Evolutionary conservation across 257 asterid genomes (phyloP), one percentile per base, ranked within the genome.

Genomic region (Perilla frutescens): DNA sequence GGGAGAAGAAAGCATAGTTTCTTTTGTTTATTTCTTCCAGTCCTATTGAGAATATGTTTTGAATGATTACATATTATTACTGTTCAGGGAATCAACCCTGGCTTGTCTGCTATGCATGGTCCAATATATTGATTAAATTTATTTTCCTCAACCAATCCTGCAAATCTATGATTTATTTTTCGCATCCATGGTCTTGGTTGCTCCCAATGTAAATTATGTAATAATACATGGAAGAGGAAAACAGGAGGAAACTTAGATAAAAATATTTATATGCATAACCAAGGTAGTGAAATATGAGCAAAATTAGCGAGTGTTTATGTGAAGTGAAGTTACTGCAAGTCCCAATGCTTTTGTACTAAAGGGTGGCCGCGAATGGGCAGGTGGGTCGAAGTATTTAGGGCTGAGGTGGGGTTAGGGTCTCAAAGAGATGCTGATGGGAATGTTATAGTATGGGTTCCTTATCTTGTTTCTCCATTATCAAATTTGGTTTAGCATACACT

Each of bases 151-250:
- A 8, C 31, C 59, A 3, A 20, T 9, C 49, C 63, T 6, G 48
- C 72, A 53, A 26, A 13, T 73, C 43, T 34, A 9, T 70, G 65
- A 31, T 50, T 20, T 39, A 29, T 50, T 20, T 39, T 64, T 71
- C 43, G 66, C 59, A 44, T 34, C 58, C 51, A 65, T 66, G 57
- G 43, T 64, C 71, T 40, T 45, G 49, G 29, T 50, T 34, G 14
- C 66, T 32, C 43, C 20, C 49, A 41, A 54, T 73, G 47, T 20
- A 20, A 20, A 20, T 20, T 20, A 20, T 20, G 26, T 40, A 9
- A 40, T 9, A 49, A 53, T 10, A 7, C 41, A 12, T 3, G 37
- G 47, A 20, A 14, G 37, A 44, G 13, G n/a, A 31, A 54, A 45
- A 73, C 8, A 20, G 48, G 44, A 64, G 39, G 41, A n/a, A 31